Evolutionary conservation across 2,329 filamentous ascomycete species (phyloP).

Genomic region (Penicillium sp.): DNA sequence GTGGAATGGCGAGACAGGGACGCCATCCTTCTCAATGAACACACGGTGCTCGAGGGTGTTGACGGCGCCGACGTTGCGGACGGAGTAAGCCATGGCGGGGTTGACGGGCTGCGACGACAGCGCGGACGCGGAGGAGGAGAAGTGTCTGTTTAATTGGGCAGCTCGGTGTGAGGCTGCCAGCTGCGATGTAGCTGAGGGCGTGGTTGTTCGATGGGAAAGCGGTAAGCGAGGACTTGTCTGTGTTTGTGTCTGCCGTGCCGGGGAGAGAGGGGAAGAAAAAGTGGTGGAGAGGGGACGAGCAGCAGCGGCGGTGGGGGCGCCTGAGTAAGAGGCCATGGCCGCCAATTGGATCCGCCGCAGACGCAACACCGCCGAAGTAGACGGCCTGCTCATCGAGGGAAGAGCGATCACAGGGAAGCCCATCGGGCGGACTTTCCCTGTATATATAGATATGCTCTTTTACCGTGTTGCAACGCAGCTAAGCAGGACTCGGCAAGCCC

Average conservation of each 20-base stretch:
- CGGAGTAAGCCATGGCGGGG: constrained; percentile 56
- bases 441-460: background rate
- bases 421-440: background rate
- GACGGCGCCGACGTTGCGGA: constrained; percentile 82
- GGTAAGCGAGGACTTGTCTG: background rate
- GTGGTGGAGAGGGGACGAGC: constrained; percentile 11
- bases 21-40: constrained; percentile 96
- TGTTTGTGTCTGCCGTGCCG: background rate
- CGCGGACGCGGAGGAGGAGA: constrained; percentile 37
- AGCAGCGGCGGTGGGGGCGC: constrained; percentile 28
- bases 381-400: constrained; percentile 3
- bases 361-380: background rate
- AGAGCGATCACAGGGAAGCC: background rate
- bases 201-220: background rate
- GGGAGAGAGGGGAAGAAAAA: background rate
- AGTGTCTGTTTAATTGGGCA: constrained; percentile 46
- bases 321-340: constrained; percentile 2
- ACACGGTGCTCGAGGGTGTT: constrained; percentile 96
- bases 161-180: constrained; percentile 30
- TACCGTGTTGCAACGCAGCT: background rate
- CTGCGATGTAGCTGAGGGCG: background rate
- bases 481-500: background rate
- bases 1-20: constrained; percentile 92
- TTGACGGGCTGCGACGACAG: constrained; percentile 20
- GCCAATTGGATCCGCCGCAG: constrained; percentile 13